phyloP scores from a whole-genome alignment of 768 basidiomycete genomes.

The Hygrocybe punicea region DNA sequence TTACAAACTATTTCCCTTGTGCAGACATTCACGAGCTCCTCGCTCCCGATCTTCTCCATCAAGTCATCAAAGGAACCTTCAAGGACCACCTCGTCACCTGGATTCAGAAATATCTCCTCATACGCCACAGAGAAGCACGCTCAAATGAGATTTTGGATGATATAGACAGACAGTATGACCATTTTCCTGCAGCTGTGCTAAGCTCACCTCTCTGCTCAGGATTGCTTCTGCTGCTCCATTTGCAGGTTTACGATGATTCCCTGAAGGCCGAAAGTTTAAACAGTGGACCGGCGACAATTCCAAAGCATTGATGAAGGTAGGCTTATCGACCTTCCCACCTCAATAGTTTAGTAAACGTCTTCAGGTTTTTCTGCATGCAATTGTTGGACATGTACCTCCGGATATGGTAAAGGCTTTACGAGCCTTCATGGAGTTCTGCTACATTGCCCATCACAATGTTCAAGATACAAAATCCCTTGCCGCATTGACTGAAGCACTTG shows the following conservation, averaged over 20 bases:
- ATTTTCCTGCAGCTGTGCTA: neutral
- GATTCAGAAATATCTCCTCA: constrained; percentile 27
- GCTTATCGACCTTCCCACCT: neutral
- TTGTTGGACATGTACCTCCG: constrained; percentile 15
- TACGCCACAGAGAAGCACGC: constrained; percentile 9
- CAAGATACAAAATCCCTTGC: constrained; percentile 7
- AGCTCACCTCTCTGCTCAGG: neutral
- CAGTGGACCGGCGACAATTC: constrained; percentile 12
- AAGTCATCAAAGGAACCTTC: constrained; percentile 36
- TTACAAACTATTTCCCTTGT: constrained; percentile 25
- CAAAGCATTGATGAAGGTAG: constrained; percentile 11
- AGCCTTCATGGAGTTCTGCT: constrained; percentile 24
- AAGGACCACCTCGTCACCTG: constrained; percentile 39
- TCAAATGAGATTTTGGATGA: constrained; percentile 28
- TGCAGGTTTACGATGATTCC: constrained; percentile 7
- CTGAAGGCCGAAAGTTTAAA: constrained; percentile 7
- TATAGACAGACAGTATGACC: constrained; percentile 21
- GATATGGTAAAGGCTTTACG: constrained; percentile 12
- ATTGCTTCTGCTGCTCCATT: constrained; percentile 6
- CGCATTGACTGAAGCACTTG: constrained; percentile 4
- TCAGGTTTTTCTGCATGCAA: constrained; percentile 22
- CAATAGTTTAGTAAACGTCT: neutral
- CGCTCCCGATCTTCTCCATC: constrained; percentile 34
- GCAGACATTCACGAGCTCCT: constrained; percentile 36
- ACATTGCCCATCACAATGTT: constrained; percentile 15